phyloP scores from a whole-genome alignment of 164 flowering plant species.

The Vitis rotundifolia region DNA sequence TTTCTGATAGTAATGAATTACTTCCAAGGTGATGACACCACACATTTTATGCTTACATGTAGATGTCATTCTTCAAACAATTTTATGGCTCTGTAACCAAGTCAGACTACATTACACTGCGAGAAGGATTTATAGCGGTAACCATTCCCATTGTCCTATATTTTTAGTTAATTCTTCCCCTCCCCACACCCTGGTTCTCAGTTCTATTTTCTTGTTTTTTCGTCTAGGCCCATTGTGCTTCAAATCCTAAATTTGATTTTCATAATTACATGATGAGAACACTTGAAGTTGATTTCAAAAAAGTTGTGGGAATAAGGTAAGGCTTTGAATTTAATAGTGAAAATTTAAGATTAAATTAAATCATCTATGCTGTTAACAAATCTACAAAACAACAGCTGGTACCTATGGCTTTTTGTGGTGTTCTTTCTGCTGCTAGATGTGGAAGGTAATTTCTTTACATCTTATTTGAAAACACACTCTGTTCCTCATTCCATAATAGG shows the following conservation, averaged over 20 bases:
- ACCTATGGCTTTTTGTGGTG: slow-evolving; percentile 82
- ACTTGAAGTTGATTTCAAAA: slow-evolving; percentile 68
- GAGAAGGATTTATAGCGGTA: slow-evolving; percentile 47
- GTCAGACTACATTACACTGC: slow-evolving; percentile 43
- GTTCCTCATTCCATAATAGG: not conserved
- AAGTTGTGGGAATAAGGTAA: slow-evolving; percentile 80
- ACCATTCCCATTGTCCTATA: not conserved
- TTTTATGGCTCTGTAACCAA: slow-evolving; percentile 42
- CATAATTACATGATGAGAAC: slow-evolving; percentile 74
- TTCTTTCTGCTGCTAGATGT: slow-evolving; percentile 78
- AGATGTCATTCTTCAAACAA: slow-evolving; percentile 47
- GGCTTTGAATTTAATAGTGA: not conserved
- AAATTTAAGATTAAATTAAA: not conserved
- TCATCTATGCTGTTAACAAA: not conserved
- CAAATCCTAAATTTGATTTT: slow-evolving; percentile 54
- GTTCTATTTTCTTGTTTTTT: not conserved
- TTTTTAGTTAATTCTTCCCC: not conserved
- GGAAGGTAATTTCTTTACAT: slow-evolving; percentile 44
- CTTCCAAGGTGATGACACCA: not conserved
- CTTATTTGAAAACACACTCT: not conserved
- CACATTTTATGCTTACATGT: not conserved
- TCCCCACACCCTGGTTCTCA: not conserved
- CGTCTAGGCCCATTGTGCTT: slow-evolving; percentile 60
- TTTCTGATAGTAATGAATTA: not conserved
- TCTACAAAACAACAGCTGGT: slow-evolving; percentile 51